Evolutionary conservation across 768 basidiomycete genomes (phyloP).

Genomic region (Galerina sulciceps): DNA sequence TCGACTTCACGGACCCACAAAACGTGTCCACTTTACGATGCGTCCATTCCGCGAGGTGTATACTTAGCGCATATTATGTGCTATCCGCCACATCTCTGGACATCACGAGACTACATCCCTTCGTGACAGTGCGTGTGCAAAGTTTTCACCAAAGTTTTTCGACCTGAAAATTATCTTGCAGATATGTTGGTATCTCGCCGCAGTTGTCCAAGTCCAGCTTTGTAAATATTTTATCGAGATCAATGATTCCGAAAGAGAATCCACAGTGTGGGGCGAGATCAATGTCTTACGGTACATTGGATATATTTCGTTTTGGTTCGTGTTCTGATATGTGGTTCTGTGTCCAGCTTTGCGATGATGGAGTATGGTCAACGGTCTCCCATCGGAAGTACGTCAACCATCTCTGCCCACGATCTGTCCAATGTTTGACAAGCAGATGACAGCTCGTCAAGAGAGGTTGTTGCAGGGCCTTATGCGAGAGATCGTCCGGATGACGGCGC

Average conservation of each 20-base stretch:
- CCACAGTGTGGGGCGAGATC: slow-evolving; percentile 86
- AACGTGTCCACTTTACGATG: slow-evolving; percentile 75
- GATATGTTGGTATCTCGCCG: slow-evolving; percentile 93
- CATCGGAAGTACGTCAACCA: slow-evolving; percentile 69
- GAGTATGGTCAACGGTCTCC: slow-evolving; percentile 80
- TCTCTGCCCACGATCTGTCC: slow-evolving; percentile 3
- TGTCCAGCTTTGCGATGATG: slow-evolving; percentile 77
- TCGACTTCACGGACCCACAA: slow-evolving; percentile 71
- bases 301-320: not conserved
- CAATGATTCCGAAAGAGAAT: slow-evolving; percentile 74
- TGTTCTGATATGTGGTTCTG: slow-evolving; percentile 1
- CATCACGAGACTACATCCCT: slow-evolving; percentile 79
- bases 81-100: slow-evolving; percentile 85
- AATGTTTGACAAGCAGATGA: slow-evolving; percentile 4
- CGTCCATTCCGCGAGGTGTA: slow-evolving; percentile 73
- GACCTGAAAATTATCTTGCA: slow-evolving; percentile 31
- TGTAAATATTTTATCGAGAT: slow-evolving; percentile 88
- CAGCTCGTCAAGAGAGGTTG: slow-evolving; percentile 83
- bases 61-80: slow-evolving; percentile 75
- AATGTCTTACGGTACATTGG: slow-evolving; percentile 71
- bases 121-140: slow-evolving; percentile 63
- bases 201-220: slow-evolving; percentile 83
- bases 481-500: slow-evolving; percentile 81
- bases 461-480: slow-evolving; percentile 85
- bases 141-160: not conserved